These are phyloP conservation scores for Cryomyces minteri DNA, from an alignment of 495 filamentous ascomycete genomes.

Conservation along the genomic window DNA sequence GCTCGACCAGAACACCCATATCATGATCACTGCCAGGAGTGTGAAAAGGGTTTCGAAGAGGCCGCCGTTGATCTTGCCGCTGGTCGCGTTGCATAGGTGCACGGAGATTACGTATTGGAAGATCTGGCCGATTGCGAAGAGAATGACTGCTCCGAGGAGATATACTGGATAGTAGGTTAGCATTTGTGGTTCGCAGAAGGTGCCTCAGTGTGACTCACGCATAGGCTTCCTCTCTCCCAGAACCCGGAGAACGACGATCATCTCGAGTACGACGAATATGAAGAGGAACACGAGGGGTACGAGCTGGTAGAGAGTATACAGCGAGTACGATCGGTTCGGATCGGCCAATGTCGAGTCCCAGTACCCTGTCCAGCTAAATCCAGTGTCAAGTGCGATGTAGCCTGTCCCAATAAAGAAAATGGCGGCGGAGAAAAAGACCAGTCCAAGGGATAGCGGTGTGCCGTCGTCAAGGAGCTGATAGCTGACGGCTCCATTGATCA, in stretches of 20 bases:
- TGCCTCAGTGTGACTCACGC: slow-evolving; percentile 30
- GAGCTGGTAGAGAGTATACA: slow-evolving; percentile 90
- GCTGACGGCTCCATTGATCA: slow-evolving; percentile 84
- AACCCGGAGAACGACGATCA: slow-evolving; percentile 62
- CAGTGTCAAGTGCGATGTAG: slow-evolving; percentile 91
- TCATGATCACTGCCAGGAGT: slow-evolving; percentile 52
- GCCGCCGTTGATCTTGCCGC: slow-evolving; percentile 76
- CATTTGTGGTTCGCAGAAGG: background rate
- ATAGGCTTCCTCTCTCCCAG: slow-evolving; percentile 78
- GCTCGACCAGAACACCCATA: slow-evolving; percentile 97
- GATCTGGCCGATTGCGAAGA: slow-evolving; percentile 84
- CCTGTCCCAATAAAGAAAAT: slow-evolving; percentile 76
- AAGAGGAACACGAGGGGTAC: slow-evolving; percentile 76
- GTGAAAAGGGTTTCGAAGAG: slow-evolving; percentile 92
- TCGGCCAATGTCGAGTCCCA: slow-evolving; percentile 37
- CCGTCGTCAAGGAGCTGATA: slow-evolving; percentile 91
- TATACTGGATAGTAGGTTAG: slow-evolving; percentile 37
- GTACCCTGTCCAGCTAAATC: slow-evolving; percentile 63
- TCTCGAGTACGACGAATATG: slow-evolving; percentile 65
- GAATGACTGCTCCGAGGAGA: slow-evolving; percentile 47
- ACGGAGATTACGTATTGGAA: slow-evolving; percentile 90
- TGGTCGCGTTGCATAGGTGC: slow-evolving; percentile 67
- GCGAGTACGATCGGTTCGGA: slow-evolving; percentile 50
- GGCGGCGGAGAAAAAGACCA: slow-evolving; percentile 49
- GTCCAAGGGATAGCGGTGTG: slow-evolving; percentile 60